Evolutionary conservation across 2,329 filamentous ascomycete species (phyloP).

Genomic region (Beauveria asiatica): DNA sequence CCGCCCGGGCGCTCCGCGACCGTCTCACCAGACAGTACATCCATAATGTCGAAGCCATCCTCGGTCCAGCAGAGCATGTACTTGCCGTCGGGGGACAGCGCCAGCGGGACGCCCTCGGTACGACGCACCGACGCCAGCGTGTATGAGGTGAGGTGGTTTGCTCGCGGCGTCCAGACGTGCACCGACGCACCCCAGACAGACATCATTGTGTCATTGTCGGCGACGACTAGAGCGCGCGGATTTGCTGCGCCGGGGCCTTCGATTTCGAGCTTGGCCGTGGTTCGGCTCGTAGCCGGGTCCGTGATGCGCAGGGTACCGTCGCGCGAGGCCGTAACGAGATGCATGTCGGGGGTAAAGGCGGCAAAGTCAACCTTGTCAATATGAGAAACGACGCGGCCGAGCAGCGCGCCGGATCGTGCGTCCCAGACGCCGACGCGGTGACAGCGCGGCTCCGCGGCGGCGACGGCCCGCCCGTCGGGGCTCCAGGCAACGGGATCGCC

Average conservation of each 20-base stretch:
- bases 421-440: slow-evolving; percentile 27
- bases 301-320: slow-evolving; percentile 32
- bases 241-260: slow-evolving; percentile 18
- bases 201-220: slow-evolving; percentile 26
- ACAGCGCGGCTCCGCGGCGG: slow-evolving; percentile 21
- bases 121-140: slow-evolving; percentile 25
- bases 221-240: slow-evolving; percentile 26
- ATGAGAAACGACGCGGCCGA: slow-evolving; percentile 27
- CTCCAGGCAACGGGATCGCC: slow-evolving; percentile 26
- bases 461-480: slow-evolving; percentile 22
- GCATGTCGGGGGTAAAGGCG: slow-evolving; percentile 24
- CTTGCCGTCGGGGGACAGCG: slow-evolving; percentile 29
- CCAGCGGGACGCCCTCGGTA: slow-evolving; percentile 32
- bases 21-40: slow-evolving; percentile 26
- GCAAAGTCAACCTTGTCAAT: slow-evolving; percentile 29
- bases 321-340: slow-evolving; percentile 27
- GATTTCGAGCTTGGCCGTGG: slow-evolving; percentile 29
- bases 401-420: slow-evolving; percentile 18
- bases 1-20: slow-evolving; percentile 19
- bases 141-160: slow-evolving; percentile 27
- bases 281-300: slow-evolving; percentile 23
- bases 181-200: slow-evolving; percentile 31
- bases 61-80: slow-evolving; percentile 33
- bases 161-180: slow-evolving; percentile 28
- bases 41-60: slow-evolving; percentile 33